Evolutionary conservation across 2,329 filamentous ascomycete species (phyloP).

Genomic region (Fusarium sp.): DNA sequence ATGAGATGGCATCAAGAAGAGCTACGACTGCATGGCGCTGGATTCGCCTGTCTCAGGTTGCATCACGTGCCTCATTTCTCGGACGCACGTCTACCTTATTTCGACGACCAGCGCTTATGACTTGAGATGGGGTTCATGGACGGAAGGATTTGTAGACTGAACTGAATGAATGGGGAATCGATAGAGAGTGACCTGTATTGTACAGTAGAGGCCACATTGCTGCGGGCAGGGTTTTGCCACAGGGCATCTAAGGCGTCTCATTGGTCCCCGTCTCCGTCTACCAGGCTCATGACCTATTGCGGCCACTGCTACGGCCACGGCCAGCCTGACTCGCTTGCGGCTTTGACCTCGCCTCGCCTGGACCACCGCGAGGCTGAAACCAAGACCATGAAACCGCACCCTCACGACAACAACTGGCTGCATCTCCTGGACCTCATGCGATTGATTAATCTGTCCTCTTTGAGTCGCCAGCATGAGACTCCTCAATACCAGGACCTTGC

Average conservation of each 20-base stretch:
- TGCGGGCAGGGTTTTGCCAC: constrained; percentile 30
- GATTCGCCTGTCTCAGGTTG: constrained; percentile 21
- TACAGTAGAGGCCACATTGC: constrained; percentile 5
- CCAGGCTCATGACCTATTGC: not conserved
- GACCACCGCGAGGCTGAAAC: constrained; percentile 39
- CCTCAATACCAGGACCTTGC: constrained; percentile 43
- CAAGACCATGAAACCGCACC: constrained; percentile 32
- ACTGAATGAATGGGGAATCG: not conserved
- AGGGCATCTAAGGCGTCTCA: constrained; percentile 24
- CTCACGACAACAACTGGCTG: constrained; percentile 6
- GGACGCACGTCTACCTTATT: constrained; percentile 6
- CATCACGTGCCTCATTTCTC: constrained; percentile 19
- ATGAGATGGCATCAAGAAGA: not conserved
- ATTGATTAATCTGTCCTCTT: constrained; percentile 2
- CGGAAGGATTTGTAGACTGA: not conserved
- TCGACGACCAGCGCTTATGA: not conserved
- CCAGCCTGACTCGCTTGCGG: constrained; percentile 34
- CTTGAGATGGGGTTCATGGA: not conserved
- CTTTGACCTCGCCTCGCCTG: constrained; percentile 29
- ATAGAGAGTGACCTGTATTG: not conserved
- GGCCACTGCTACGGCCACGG: not conserved
- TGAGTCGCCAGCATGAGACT: constrained; percentile 38
- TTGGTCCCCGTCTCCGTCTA: constrained; percentile 35
- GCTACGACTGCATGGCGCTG: constrained; percentile 10
- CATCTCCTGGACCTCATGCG: constrained; percentile 17